These are phyloP conservation scores for Angomonas deanei DNA, from an alignment of 208 protist species.

Conservation along the genomic window DNA sequence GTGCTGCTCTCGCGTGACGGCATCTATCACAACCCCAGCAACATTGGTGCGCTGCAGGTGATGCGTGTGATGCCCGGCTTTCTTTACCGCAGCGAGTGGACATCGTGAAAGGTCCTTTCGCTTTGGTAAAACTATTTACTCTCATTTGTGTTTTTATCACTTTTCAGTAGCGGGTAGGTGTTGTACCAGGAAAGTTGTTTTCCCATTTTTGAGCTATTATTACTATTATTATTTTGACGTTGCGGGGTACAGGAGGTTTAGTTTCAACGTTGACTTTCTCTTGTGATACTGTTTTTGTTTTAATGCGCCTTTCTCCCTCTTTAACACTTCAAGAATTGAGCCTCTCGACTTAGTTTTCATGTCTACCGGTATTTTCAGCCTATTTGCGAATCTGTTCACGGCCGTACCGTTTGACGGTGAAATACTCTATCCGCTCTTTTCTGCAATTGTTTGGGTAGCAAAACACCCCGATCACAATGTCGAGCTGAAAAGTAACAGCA, in stretches of 20 bases:
- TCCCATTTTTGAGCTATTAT: neutral
- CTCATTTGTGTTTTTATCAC: neutral
- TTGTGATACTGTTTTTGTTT: no score
- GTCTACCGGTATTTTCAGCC: neutral
- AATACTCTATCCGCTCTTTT: neutral
- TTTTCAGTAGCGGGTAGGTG: no score
- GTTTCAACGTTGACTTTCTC: no score
- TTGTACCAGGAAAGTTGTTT: neutral
- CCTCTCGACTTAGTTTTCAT: no score
- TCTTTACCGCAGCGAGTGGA: neutral
- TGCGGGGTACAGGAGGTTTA: no score
- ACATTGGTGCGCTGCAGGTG: conserved; percentile 24
- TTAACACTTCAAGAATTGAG: no score
- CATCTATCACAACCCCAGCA: conserved; percentile 41
- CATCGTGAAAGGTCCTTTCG: neutral
- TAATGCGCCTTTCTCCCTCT: no score
- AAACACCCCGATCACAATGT: no score
- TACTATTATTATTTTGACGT: no score
- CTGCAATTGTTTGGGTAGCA: neutral
- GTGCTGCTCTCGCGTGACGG: conserved; percentile 30
- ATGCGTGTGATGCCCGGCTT: conserved; percentile 17
- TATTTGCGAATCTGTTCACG: neutral
- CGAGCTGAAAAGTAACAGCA: no score
- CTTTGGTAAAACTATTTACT: neutral
- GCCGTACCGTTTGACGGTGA: neutral